Percentiles rank a stretch among this genome's conserved stretches.
phyloP scores from a whole-genome alignment of 108 stramenopile species.

The Cylindrotheca closterium region DNA sequence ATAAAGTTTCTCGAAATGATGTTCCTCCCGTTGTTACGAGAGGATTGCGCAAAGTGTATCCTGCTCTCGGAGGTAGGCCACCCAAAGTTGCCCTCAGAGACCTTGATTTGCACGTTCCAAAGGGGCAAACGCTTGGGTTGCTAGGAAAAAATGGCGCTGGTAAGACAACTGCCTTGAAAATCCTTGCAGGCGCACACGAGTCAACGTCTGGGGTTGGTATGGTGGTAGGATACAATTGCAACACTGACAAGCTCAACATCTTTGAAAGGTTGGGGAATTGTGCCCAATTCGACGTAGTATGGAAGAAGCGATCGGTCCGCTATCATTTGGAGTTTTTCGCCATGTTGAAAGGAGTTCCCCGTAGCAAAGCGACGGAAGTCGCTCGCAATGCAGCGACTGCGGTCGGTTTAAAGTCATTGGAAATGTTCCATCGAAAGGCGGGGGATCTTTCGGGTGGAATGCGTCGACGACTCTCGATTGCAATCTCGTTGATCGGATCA shows the following conservation, averaged over 20 bases:
- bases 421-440: conserved; percentile 39
- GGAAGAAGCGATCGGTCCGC: conserved; percentile 55
- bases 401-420: conserved; percentile 51
- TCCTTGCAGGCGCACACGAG: conserved; percentile 58
- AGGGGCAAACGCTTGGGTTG: conserved; percentile 64
- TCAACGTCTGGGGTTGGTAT: conserved; percentile 52
- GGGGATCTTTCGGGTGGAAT: conserved; percentile 85
- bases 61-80: conserved; percentile 39
- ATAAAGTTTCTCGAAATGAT: conserved; percentile 13
- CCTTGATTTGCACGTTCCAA: conserved; percentile 53
- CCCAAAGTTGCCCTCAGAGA: conserved; percentile 45
- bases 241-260: conserved; percentile 39
- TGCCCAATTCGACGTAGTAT: conserved; percentile 76
- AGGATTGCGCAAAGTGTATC: conserved; percentile 54
- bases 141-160: conserved; percentile 59
- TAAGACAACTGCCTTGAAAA: conserved; percentile 70
- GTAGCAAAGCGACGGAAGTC: conserved; percentile 26
- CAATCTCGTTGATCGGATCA: conserved; percentile 80
- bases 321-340: conserved; percentile 73
- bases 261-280: conserved; percentile 70
- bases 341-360: conserved; percentile 57
- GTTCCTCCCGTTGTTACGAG: conserved; percentile 48
- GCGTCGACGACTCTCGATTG: conserved; percentile 90
- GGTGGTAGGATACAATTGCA: conserved; percentile 54
- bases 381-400: conserved; percentile 43